A percentile compares a stretch with the other conserved stretches of the same genome.
phyloP scores from a whole-genome alignment of 352 stramenopile genomes.

The Phytophthora sp. region DNA sequence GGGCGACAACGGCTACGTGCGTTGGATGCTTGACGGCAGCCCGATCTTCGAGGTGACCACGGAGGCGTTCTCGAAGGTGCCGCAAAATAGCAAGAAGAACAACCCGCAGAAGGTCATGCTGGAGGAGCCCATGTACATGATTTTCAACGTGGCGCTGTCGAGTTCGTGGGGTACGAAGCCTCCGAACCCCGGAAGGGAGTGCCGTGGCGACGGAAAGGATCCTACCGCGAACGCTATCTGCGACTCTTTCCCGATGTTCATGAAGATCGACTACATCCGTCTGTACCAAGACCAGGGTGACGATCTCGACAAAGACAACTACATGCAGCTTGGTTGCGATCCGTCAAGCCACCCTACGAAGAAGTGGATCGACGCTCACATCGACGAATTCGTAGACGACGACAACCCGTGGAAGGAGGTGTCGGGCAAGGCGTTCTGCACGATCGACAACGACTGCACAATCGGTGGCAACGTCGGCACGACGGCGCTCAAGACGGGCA shows the following conservation, averaged over 20 bases:
- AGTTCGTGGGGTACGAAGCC: constrained; percentile 49
- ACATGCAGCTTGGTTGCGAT: constrained; percentile 69
- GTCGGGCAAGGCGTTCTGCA: constrained; percentile 48
- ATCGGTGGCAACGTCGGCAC: constrained; percentile 44
- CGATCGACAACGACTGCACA: constrained; percentile 51
- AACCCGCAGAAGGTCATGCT: constrained; percentile 66
- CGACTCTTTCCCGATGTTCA: constrained; percentile 82
- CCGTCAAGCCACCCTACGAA: constrained; percentile 64
- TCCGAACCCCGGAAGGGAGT: constrained; percentile 46
- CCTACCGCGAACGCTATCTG: constrained; percentile 66
- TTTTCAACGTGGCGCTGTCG: constrained; percentile 66
- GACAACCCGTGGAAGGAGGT: constrained; percentile 52
- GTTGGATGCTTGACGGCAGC: constrained; percentile 54
- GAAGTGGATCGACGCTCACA: constrained; percentile 75
- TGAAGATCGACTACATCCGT: constrained; percentile 90
- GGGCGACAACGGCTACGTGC: constrained; percentile 55
- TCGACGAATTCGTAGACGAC: constrained; percentile 66
- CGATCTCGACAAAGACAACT: constrained; percentile 40
- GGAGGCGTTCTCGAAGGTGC: constrained; percentile 45
- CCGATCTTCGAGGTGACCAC: constrained; percentile 70
- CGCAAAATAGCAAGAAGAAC: constrained; percentile 40
- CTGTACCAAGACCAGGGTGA: constrained; percentile 63
- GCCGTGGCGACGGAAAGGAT: constrained; percentile 57
- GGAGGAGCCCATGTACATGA: constrained; percentile 73
- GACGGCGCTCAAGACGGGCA: constrained; percentile 40